These are phyloP conservation scores for Fusarium buxicola DNA, from an alignment of 2,329 filamentous ascomycete genomes.

Conservation along the genomic window DNA sequence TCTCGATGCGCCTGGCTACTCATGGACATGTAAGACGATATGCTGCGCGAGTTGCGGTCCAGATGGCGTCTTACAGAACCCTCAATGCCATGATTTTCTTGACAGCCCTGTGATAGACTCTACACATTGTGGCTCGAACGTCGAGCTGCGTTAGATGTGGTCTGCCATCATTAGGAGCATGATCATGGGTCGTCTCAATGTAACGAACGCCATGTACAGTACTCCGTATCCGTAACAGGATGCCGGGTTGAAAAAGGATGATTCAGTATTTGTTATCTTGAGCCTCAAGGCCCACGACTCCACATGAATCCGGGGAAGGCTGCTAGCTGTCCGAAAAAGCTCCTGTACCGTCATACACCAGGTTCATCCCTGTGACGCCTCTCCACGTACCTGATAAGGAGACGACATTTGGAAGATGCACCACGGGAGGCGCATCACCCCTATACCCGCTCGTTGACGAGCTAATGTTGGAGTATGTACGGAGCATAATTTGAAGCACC, in stretches of 20 bases:
- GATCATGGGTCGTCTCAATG: slow-evolving; percentile 8
- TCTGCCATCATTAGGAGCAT: not conserved
- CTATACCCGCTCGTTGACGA: not conserved
- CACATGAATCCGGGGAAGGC: slow-evolving; percentile 27
- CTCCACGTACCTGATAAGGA: slow-evolving; percentile 22
- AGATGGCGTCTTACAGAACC: slow-evolving; percentile 25
- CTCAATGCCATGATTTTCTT: slow-evolving; percentile 2
- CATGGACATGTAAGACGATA: slow-evolving; percentile 15
- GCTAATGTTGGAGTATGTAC: slow-evolving; percentile 24
- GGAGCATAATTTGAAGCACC: slow-evolving; percentile 6
- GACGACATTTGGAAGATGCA: slow-evolving; percentile 24
- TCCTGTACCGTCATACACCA: slow-evolving; percentile 29
- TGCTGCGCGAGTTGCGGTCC: slow-evolving; percentile 27
- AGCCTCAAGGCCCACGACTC: slow-evolving; percentile 9
- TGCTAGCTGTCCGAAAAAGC: slow-evolving; percentile 15
- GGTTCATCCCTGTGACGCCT: slow-evolving; percentile 3
- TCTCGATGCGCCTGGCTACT: slow-evolving; percentile 8
- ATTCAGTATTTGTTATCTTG: slow-evolving; percentile 9
- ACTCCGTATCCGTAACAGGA: not conserved
- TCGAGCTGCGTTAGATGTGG: slow-evolving; percentile 19
- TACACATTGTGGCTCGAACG: slow-evolving; percentile 15
- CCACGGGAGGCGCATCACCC: slow-evolving; percentile 20
- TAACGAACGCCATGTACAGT: slow-evolving; percentile 10
- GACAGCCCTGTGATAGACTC: slow-evolving; percentile 14
- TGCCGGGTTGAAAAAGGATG: slow-evolving; percentile 4